phyloP scores from a whole-genome alignment of 1,284 basidiomycete species.

The Xerocomus amazonicus region DNA sequence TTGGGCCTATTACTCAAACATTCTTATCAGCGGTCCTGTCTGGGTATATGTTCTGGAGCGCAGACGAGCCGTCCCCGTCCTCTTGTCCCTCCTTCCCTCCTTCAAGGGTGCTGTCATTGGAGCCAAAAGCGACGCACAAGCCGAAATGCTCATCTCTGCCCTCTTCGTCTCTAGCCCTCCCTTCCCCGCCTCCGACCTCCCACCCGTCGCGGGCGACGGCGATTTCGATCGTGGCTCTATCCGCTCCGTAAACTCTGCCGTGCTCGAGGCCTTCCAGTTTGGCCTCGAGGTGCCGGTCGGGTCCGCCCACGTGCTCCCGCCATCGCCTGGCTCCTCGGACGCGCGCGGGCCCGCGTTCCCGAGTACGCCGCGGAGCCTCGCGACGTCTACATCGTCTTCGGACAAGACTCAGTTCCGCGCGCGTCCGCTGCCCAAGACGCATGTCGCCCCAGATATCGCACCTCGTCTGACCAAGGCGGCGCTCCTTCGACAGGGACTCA shows the following conservation, averaged over 20 bases:
- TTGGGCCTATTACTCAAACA: constrained; percentile 1
- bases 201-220: constrained; percentile 37
- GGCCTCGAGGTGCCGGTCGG: constrained; percentile 39
- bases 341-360: constrained; percentile 21
- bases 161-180: constrained; percentile 77
- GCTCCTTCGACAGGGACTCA: constrained; percentile 62
- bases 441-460: constrained; percentile 59
- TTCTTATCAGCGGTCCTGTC: constrained; percentile 60
- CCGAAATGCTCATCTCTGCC: constrained; percentile 71
- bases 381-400: constrained; percentile 28
- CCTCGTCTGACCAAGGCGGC: constrained; percentile 79
- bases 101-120: constrained; percentile 72
- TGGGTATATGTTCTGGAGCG: constrained; percentile 85
- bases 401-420: constrained; percentile 63
- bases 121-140: constrained; percentile 56
- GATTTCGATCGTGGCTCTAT: constrained; percentile 41
- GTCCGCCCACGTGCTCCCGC: constrained; percentile 42
- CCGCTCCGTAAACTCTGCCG: constrained; percentile 44
- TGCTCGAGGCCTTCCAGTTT: constrained; percentile 44
- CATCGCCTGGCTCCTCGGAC: constrained; percentile 38
- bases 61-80: constrained; percentile 70
- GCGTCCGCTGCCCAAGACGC: constrained; percentile 63
- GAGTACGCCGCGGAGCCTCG: constrained; percentile 17
- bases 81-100: constrained; percentile 69
- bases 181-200: constrained; percentile 65